Conservation (phyloP, 2,329 filamentous ascomycete genomes). For the Aspergillus ochraceus region DNA sequence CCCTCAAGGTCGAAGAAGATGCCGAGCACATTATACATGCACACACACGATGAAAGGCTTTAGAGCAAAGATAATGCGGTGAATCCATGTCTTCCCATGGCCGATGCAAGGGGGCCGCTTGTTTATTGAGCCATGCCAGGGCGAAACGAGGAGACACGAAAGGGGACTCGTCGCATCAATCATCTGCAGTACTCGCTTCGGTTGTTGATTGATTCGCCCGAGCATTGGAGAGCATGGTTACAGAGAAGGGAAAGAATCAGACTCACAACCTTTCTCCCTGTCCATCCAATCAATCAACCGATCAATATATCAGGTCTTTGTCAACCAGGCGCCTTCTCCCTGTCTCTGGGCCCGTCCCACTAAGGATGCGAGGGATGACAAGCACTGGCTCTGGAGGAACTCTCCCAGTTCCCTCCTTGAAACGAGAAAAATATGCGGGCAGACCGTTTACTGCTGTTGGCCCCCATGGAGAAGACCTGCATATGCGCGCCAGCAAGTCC, state of each 20-base stretch:
- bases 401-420: constrained; percentile 19
- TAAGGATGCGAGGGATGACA: constrained; percentile 20
- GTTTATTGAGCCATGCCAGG: constrained; percentile 12
- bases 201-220: neutral
- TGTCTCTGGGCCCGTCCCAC: constrained; percentile 5
- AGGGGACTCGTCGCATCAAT: neutral
- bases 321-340: constrained; percentile 1
- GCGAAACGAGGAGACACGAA: constrained; percentile 14
- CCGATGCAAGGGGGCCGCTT: constrained; percentile 16
- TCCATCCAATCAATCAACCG: constrained; percentile 1
- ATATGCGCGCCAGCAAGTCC: constrained; percentile 16
- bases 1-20: neutral
- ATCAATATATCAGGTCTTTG: constrained; percentile 3
- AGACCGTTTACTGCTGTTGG: constrained; percentile 16
- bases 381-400: constrained; percentile 9
- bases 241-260: neutral
- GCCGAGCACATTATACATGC: neutral
- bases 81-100: neutral
- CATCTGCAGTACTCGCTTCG: neutral
- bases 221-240: neutral
- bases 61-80: constrained; percentile 6
- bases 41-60: neutral
- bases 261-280: constrained; percentile 3
- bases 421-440: constrained; percentile 23
- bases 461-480: constrained; percentile 15